A percentile compares a stretch with the other conserved stretches of the same genome.
These are phyloP conservation scores for Cenchrus fungigraminus DNA, from an alignment of 176 grass and related monocot genomes.

Conservation along the genomic window DNA sequence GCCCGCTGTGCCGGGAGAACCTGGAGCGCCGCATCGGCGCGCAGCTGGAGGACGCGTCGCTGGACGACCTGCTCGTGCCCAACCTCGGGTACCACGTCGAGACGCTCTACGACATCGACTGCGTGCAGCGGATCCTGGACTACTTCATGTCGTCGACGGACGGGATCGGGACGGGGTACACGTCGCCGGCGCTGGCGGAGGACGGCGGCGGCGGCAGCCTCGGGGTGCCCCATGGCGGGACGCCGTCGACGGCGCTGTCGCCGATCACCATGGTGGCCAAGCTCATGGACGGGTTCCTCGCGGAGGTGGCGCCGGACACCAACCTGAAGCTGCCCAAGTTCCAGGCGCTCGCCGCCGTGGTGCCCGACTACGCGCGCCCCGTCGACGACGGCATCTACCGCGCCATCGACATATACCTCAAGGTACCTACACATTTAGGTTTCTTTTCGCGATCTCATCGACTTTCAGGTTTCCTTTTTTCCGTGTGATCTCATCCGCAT, in stretches of 20 bases:
- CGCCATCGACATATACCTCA: conserved; percentile 80
- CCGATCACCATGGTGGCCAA: conserved; percentile 73
- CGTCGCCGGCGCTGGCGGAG: conserved; percentile 50
- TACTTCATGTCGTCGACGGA: conserved; percentile 79
- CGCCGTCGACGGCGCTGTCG: conserved; percentile 42
- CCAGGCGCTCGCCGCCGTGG: conserved; percentile 66
- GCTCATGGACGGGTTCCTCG: conserved; percentile 82
- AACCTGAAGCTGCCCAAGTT: conserved; percentile 88
- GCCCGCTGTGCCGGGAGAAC: conserved; percentile 67
- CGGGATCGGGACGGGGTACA: conserved; percentile 45
- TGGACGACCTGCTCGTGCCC: conserved; percentile 84
- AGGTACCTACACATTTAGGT: conserved; percentile 41
- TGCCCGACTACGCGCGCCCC: conserved; percentile 71
- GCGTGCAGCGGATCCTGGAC: conserved; percentile 82
- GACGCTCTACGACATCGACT: conserved; percentile 84
- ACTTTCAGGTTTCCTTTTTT: neutral
- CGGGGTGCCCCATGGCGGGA: conserved; percentile 28
- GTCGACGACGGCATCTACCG: conserved; percentile 77
- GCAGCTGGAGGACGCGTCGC: conserved; percentile 77
- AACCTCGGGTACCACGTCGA: conserved; percentile 76
- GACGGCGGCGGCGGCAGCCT: conserved; percentile 39
- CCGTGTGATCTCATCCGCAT: neutral
- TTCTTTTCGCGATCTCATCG: neutral
- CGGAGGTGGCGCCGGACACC: conserved; percentile 74
- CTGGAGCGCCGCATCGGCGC: conserved; percentile 79